Conservation (phyloP, 768 basidiomycete genomes). For the Lentinula edodes region DNA sequence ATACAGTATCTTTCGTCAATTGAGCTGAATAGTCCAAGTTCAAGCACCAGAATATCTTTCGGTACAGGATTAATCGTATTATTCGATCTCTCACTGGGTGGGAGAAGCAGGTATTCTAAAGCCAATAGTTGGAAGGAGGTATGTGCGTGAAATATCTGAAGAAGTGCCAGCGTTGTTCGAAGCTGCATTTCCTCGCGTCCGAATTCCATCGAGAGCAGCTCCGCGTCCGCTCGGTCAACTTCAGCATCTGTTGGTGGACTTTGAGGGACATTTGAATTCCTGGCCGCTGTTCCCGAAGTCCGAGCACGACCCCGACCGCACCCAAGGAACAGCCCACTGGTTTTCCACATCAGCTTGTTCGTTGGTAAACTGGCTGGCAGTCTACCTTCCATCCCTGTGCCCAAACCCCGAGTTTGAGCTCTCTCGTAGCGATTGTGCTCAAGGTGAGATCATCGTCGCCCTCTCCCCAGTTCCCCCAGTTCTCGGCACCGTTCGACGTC, state of each 20-base stretch:
- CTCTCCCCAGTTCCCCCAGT: slow-evolving; percentile 48
- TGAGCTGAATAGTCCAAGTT: slow-evolving; percentile 67
- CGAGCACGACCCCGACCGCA: too few relatives aligned
- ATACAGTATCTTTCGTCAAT: slow-evolving; percentile 66
- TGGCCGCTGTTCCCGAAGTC: slow-evolving; percentile 22
- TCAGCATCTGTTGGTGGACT: slow-evolving; percentile 4
- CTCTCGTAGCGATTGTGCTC: slow-evolving; percentile 7
- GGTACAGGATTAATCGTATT: slow-evolving; percentile 44
- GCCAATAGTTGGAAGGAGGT: slow-evolving; percentile 53
- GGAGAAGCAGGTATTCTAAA: slow-evolving; percentile 28
- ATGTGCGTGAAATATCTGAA: slow-evolving; percentile 67
- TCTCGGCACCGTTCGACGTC: slow-evolving; percentile 35
- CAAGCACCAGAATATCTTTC: slow-evolving; percentile 61
- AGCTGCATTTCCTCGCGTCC: slow-evolving; percentile 28
- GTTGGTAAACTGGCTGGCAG: slow-evolving; percentile 24
- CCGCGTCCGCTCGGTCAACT: slow-evolving; percentile 22
- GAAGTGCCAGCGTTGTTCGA: slow-evolving; percentile 48
- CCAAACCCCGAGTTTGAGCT: slow-evolving; percentile 41
- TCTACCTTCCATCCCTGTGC: slow-evolving; percentile 70
- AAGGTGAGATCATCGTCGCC: slow-evolving; percentile 62
- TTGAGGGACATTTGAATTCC: slow-evolving; percentile 19
- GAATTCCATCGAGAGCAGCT: slow-evolving; percentile 3
- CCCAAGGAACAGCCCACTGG: slow-evolving; percentile 47
- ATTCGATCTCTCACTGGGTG: slow-evolving; percentile 11
- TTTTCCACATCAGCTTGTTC: slow-evolving; percentile 36